These are phyloP conservation scores for Helminthosporium solani DNA, from an alignment of 2,329 filamentous ascomycete species.

Conservation along the genomic window DNA sequence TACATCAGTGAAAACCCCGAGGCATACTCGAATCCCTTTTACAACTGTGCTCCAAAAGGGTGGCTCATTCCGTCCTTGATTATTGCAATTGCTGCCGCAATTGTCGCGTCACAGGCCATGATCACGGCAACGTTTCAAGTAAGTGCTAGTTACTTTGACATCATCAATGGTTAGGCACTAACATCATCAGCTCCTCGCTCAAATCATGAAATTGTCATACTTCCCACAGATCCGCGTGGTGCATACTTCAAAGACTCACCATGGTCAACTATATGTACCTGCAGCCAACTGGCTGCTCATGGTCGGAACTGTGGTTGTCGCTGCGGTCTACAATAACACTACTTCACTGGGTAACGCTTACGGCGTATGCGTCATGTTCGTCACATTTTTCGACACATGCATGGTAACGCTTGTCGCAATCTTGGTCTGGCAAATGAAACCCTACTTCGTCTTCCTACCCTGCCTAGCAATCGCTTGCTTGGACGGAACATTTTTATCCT, in stretches of 20 bases:
- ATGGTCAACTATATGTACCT: conserved; percentile 76
- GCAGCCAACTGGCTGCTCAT: conserved; percentile 76
- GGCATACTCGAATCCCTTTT: conserved; percentile 72
- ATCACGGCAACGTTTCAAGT: conserved; percentile 74
- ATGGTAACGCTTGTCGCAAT: conserved; percentile 72
- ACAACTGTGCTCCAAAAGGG: conserved; percentile 66
- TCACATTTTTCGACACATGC: conserved; percentile 75
- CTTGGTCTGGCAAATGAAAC: conserved; percentile 67
- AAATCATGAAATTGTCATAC: conserved; percentile 72
- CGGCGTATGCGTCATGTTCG: conserved; percentile 76
- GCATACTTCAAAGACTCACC: conserved; percentile 68
- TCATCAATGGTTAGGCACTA: conserved; percentile 18
- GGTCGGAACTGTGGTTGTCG: conserved; percentile 72
- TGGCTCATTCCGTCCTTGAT: conserved; percentile 69
- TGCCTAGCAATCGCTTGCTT: conserved; percentile 66
- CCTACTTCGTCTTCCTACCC: conserved; percentile 60
- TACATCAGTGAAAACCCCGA: conserved; percentile 63
- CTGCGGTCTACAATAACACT: conserved; percentile 70
- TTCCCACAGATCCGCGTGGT: conserved; percentile 74
- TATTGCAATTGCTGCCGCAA: conserved; percentile 67
- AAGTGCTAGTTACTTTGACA: conserved; percentile 8
- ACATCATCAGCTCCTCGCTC: conserved; percentile 55
- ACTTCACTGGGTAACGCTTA: conserved; percentile 68
- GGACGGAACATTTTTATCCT: conserved; percentile 69
- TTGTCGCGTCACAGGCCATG: conserved; percentile 77